phyloP scores from a whole-genome alignment of 2,329 filamentous ascomycete species.

The Pseudogymnoascus sp. region DNA sequence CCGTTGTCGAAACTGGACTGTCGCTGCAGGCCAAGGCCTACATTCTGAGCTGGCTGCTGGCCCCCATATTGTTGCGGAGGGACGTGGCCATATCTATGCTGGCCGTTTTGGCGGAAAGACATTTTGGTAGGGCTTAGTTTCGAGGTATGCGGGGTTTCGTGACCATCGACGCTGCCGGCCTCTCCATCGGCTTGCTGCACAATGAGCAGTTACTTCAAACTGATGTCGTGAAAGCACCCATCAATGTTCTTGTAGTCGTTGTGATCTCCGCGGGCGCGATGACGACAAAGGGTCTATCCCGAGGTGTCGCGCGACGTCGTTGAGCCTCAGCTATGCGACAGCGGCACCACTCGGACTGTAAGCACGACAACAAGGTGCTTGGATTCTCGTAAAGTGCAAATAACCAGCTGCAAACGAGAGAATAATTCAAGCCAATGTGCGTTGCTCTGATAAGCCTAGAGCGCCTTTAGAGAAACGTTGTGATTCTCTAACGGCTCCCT shows the following conservation, averaged over 20 bases:
- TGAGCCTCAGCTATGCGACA: constrained; percentile 8
- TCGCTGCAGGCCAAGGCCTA: constrained; percentile 36
- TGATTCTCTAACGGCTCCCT: not conserved
- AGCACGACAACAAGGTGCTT: not conserved
- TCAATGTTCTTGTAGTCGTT: not conserved
- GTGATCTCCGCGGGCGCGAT: not conserved
- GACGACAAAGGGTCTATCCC: not conserved
- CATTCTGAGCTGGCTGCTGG: constrained; percentile 32
- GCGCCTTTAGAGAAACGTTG: not conserved
- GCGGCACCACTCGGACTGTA: constrained; percentile 4
- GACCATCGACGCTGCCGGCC: not conserved
- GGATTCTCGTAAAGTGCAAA: not conserved
- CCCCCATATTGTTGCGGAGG: constrained; percentile 55
- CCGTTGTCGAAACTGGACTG: constrained; percentile 68
- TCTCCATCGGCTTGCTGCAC: constrained; percentile 5
- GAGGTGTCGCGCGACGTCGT: constrained; percentile 7
- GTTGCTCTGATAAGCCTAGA: not conserved
- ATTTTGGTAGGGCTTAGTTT: constrained; percentile 30
- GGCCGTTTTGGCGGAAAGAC: constrained; percentile 54
- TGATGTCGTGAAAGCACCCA: not conserved
- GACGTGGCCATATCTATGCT: constrained; percentile 57
- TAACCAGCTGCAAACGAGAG: not conserved
- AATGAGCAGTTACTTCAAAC: constrained; percentile 5
- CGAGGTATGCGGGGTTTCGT: constrained; percentile 8
- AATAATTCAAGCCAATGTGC: not conserved